Evolutionary conservation across 306 rosid genomes (phyloP), one percentile per base, ranked within the genome.

Genomic region (Astragalus glycyphyllos): DNA sequence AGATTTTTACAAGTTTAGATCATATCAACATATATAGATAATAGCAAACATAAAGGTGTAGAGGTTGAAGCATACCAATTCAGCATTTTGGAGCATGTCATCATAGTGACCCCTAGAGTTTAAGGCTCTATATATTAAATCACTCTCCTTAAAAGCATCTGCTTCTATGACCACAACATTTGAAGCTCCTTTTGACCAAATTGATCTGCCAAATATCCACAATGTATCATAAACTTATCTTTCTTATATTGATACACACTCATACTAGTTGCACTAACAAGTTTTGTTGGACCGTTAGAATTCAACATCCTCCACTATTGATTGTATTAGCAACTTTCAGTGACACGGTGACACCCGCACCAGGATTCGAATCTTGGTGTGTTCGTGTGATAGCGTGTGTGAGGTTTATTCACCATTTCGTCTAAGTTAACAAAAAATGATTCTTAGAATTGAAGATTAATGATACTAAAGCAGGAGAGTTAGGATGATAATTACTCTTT

Each of bases 71-170:
- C 59, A 61, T 82, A 91, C 99, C 83, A 87, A 51, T 81, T 91
- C 97, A 23, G 97, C 86, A 53, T 89, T 86, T 71, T 84, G 92
- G 58, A 94, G 92, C 88, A 94, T 84, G 78, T 91, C 97, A 38
- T 74, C 75, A 69, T 87, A 97, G 72, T 83, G 86, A 13, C 97
- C 97, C 38, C 45, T 87, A 13, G 97, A 89, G 71, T 55, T 84
- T 31, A 94, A 83, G 32, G 91, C 91, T 79, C 59, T 83, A 62
- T 84, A 94, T 65, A 94, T 68, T 53, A 94, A 88, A 58, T 94
- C 96, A 3, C 67, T 80, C 80, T 94, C 99, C 76, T 90, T 94
- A 65, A 94, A 94, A 77, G 97, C 97, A 84, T 94, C 99, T 34
- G 99, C 99, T 61, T 94, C 95, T 8, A 94, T 96, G 0, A 87